Evolutionary conservation across 2,329 filamentous ascomycete species (phyloP).

Genomic region (Fonsecaea monophora): DNA sequence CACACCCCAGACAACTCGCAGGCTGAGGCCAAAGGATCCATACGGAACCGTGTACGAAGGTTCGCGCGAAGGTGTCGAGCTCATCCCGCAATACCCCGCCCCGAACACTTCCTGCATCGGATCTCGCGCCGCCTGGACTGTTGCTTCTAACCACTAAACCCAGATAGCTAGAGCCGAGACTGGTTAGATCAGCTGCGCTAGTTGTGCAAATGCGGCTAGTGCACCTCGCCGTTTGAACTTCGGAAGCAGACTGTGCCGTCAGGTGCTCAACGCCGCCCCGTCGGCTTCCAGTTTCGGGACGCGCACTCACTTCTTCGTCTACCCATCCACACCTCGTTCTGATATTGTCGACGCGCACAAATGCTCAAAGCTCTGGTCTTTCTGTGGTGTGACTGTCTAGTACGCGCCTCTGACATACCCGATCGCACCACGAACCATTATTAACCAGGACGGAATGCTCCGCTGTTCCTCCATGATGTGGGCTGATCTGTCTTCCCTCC

Average conservation of each 20-base stretch:
- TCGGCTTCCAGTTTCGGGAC: constrained; percentile 23
- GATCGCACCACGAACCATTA: not conserved
- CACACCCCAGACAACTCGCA: not conserved
- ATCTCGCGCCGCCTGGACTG: constrained; percentile 12
- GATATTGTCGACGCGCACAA: not conserved
- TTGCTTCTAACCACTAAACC: not conserved
- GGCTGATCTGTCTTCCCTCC: not conserved
- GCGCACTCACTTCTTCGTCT: constrained; percentile 3
- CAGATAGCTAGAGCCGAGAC: not conserved
- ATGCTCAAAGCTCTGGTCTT: not conserved
- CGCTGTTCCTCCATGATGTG: not conserved
- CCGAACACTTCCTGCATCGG: constrained; percentile 26
- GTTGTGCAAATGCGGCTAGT: not conserved
- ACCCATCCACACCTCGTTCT: not conserved
- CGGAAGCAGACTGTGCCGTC: constrained; percentile 15
- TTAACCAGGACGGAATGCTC: constrained; percentile 17
- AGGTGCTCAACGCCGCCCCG: not conserved
- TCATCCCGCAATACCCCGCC: constrained; percentile 23
- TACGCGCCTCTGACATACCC: constrained; percentile 5
- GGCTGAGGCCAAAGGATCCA: not conserved
- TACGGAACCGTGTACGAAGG: not conserved
- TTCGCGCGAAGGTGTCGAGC: not conserved
- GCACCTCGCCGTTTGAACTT: not conserved
- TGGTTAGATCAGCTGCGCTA: not conserved
- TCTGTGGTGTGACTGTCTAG: constrained; percentile 17